Percentiles rank a stretch among this genome's conserved stretches.
Evolutionary conservation across 208 protist species (phyloP).

Genomic region (Zelonia costaricensis): DNA sequence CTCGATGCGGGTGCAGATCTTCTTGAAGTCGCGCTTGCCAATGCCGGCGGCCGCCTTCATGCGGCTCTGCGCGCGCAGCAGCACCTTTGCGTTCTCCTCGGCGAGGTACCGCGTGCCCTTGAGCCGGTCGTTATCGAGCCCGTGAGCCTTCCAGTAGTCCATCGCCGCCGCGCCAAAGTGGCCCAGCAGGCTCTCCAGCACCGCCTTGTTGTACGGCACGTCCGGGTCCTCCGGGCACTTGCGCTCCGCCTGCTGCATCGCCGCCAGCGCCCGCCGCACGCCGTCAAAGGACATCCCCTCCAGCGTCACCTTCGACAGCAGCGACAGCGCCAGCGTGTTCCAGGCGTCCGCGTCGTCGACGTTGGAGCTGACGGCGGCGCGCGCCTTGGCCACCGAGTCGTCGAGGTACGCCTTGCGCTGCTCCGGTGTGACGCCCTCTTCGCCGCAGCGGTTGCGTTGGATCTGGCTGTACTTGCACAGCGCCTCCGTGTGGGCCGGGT

Average conservation of each 20-base stretch:
- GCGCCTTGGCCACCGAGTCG: constrained; percentile 62
- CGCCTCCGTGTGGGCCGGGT: constrained; percentile 46
- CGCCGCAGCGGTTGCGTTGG: constrained; percentile 71
- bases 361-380: constrained; percentile 50
- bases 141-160: constrained; percentile 51
- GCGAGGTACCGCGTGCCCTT: constrained; percentile 44
- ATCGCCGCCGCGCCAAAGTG: constrained; percentile 60
- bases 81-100: constrained; percentile 49
- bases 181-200: constrained; percentile 72
- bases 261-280: constrained; percentile 43
- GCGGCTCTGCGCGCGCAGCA: constrained; percentile 40
- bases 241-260: constrained; percentile 64
- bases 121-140: constrained; percentile 59
- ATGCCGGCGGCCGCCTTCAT: constrained; percentile 51
- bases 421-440: constrained; percentile 40
- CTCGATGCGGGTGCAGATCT: constrained; percentile 40
- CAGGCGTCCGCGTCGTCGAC: constrained; percentile 62
- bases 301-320: constrained; percentile 62
- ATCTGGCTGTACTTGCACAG: constrained; percentile 85
- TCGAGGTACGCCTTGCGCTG: constrained; percentile 46
- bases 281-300: constrained; percentile 52
- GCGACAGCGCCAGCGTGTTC: constrained; percentile 66
- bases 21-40: constrained; percentile 58
- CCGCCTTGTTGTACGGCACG: constrained; percentile 79
- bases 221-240: constrained; percentile 60